phyloP scores from a whole-genome alignment of 257 asterid species.

The Solanum arcanum region DNA sequence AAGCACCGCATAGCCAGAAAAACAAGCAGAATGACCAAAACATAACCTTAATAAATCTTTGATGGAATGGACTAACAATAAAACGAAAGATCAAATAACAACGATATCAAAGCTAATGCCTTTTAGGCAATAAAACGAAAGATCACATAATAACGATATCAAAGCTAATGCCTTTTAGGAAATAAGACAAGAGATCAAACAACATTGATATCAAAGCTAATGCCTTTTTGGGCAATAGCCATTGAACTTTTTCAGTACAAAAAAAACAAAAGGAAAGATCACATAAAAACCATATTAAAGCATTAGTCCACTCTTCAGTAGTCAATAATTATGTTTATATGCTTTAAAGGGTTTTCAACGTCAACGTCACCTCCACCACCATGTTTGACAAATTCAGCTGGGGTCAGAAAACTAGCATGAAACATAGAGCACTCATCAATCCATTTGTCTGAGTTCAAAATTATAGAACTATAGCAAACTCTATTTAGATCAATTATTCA shows the following conservation, averaged over 20 bases:
- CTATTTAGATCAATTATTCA: too few relatives aligned
- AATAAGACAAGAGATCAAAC: too few relatives aligned
- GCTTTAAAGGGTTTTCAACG: conserved; percentile 48
- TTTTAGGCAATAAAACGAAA: background rate
- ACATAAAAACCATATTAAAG: background rate
- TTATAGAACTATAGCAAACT: too few relatives aligned
- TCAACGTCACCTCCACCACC: conserved; percentile 58
- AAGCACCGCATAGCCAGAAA: background rate
- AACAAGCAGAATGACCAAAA: background rate
- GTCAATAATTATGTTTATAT: conserved; percentile 30
- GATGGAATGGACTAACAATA: background rate
- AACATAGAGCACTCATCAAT: background rate
- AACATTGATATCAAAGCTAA: too few relatives aligned
- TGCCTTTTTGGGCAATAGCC: too few relatives aligned
- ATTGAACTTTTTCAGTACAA: too few relatives aligned
- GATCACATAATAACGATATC: background rate
- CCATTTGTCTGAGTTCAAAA: too few relatives aligned
- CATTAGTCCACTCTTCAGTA: background rate
- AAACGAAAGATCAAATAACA: too few relatives aligned
- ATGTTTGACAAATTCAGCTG: conserved; percentile 66
- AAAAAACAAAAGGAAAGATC: background rate
- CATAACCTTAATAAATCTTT: background rate
- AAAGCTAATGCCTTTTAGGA: background rate
- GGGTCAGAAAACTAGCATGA: conserved; percentile 57
- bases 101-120: too few relatives aligned